Conservation (phyloP, 2,329 filamentous ascomycete genomes). For the Aspergillus bombycis region DNA sequence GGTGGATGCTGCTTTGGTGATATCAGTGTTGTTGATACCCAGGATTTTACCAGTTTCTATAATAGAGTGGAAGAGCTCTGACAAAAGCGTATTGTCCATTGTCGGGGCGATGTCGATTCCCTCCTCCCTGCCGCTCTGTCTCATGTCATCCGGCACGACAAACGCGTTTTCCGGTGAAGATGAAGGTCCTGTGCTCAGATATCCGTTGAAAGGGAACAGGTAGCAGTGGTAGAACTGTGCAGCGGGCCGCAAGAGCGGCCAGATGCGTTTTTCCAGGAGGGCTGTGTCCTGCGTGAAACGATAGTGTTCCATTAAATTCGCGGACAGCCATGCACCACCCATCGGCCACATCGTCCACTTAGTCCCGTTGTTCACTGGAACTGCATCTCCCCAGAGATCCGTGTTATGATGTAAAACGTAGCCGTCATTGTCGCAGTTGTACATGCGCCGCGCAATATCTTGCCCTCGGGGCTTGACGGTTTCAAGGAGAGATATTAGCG, state of each 20-base stretch:
- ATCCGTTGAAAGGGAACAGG: conserved; percentile 10
- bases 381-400: conserved; percentile 61
- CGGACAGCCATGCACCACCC: conserved; percentile 61
- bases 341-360: conserved; percentile 44
- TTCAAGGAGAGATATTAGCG: conserved; percentile 47
- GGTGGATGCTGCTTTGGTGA: background rate
- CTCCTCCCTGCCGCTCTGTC: background rate
- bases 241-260: conserved; percentile 17
- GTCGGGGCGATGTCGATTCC: conserved; percentile 37
- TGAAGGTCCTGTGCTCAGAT: conserved; percentile 19
- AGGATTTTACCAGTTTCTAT: conserved; percentile 4
- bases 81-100: conserved; percentile 49
- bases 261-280: conserved; percentile 17
- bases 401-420: conserved; percentile 61
- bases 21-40: conserved; percentile 10
- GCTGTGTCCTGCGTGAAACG: conserved; percentile 48
- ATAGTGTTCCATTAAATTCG: conserved; percentile 60
- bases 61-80: conserved; percentile 33
- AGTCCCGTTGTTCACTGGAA: conserved; percentile 47
- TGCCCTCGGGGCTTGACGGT: conserved; percentile 41
- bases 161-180: conserved; percentile 27
- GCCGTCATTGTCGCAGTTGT: conserved; percentile 53
- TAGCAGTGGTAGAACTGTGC: conserved; percentile 18
- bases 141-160: conserved; percentile 8
- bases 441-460: conserved; percentile 56